These are phyloP conservation scores for Pezicula rhizophila DNA, from an alignment of 2,329 filamentous ascomycete species.

Conservation along the genomic window DNA sequence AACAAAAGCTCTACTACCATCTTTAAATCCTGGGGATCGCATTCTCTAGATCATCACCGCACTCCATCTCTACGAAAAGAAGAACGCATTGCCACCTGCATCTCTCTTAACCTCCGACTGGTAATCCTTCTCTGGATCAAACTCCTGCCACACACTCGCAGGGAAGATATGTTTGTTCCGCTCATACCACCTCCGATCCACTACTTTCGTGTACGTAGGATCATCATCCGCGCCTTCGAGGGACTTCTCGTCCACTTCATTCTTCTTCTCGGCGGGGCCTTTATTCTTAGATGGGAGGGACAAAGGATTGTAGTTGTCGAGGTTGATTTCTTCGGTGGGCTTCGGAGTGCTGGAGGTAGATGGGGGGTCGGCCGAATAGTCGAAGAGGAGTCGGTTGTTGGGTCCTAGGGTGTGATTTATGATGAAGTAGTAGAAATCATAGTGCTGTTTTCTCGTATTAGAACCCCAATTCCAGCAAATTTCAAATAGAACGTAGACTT, in stretches of 20 bases:
- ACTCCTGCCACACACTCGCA: conserved; percentile 91
- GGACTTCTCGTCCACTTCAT: conserved; percentile 26
- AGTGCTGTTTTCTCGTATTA: conserved; percentile 57
- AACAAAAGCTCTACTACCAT: no score
- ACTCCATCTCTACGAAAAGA: conserved; percentile 51
- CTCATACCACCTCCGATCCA: conserved; percentile 95
- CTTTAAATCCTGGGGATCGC: background rate
- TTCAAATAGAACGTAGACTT: conserved; percentile 34
- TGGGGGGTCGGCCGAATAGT: conserved; percentile 55
- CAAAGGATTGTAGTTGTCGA: conserved; percentile 32
- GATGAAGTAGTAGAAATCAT: conserved; percentile 95
- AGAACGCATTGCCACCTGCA: conserved; percentile 85
- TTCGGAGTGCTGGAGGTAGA: conserved; percentile 3
- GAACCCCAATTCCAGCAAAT: conserved; percentile 17
- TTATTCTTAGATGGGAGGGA: conserved; percentile 28
- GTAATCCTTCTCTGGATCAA: conserved; percentile 86
- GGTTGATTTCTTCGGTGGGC: conserved; percentile 10
- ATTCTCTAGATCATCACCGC: background rate
- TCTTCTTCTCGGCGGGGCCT: conserved; percentile 32
- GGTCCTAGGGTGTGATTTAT: conserved; percentile 77
- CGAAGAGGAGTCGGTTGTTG: conserved; percentile 68
- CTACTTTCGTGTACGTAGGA: conserved; percentile 80
- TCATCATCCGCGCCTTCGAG: conserved; percentile 76
- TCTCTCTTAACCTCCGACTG: conserved; percentile 72
- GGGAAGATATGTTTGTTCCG: conserved; percentile 98